Percentiles rank a stretch among this genome's conserved stretches.
phyloP scores from a whole-genome alignment of 345 rosid genomes.

The Populus pruinosa region DNA sequence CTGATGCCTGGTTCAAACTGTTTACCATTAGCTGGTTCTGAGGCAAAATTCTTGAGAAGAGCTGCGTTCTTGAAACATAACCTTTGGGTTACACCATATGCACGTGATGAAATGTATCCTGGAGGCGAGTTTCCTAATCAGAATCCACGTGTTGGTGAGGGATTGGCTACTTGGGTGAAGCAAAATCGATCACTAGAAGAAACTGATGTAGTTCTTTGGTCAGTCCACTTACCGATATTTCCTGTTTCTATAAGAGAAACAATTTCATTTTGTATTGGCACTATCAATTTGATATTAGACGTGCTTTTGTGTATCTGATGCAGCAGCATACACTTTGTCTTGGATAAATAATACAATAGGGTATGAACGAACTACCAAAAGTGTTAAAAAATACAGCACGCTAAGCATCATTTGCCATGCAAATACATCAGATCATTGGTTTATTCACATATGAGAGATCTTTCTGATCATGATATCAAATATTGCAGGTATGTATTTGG shows the following conservation, averaged over 20 bases:
- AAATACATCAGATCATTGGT: background rate
- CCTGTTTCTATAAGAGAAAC: background rate
- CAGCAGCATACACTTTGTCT: background rate
- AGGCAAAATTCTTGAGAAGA: constrained; percentile 84
- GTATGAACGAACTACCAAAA: no score
- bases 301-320: no score
- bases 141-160: constrained; percentile 85
- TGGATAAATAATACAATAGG: background rate
- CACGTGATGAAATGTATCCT: constrained; percentile 65
- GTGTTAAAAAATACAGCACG: no score
- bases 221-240: constrained; percentile 16
- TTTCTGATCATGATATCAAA: background rate
- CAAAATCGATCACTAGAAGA: constrained; percentile 80
- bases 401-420: background rate
- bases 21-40: constrained; percentile 77
- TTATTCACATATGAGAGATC: background rate
- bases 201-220: constrained; percentile 82
- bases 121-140: constrained; percentile 98
- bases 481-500: constrained; percentile 80
- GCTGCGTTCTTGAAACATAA: constrained; percentile 87
- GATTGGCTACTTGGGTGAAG: constrained; percentile 81
- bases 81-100: constrained; percentile 83
- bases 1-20: constrained; percentile 87
- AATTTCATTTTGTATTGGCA: background rate
- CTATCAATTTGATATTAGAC: background rate